Evolutionary conservation across 306 rosid species (phyloP).

Genomic region (Rubus parviflorus): DNA sequence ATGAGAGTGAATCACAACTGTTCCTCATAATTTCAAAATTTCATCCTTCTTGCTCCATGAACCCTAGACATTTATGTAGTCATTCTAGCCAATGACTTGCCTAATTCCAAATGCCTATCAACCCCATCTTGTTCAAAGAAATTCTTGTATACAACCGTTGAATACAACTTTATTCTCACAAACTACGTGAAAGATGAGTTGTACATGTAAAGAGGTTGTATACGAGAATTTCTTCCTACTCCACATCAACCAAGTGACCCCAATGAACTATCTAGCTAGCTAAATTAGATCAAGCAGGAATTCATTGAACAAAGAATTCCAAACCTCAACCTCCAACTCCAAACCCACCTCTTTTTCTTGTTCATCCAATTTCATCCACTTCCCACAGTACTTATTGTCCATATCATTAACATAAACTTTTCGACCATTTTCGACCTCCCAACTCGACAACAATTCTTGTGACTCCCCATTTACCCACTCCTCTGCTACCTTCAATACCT

Average conservation of each 20-base stretch:
- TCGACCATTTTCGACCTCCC: conserved; percentile 56
- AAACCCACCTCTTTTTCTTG: conserved; percentile 33
- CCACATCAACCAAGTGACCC: background rate
- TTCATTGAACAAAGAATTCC: conserved; percentile 47
- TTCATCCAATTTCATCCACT: conserved; percentile 42
- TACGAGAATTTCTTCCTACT: conserved; percentile 4
- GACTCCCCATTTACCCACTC: conserved; percentile 57
- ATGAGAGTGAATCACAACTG: background rate
- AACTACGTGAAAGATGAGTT: background rate
- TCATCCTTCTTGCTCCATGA: background rate
- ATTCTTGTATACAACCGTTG: background rate
- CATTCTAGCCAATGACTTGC: conserved; percentile 30
- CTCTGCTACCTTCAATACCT: conserved; percentile 35
- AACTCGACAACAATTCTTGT: conserved; percentile 40
- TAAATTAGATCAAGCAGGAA: conserved; percentile 45
- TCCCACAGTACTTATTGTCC: conserved; percentile 45
- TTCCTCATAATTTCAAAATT: background rate
- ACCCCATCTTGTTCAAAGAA: conserved; percentile 1
- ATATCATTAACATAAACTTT: conserved; percentile 44
- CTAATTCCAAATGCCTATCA: conserved; percentile 6
- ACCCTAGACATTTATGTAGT: conserved; percentile 15
- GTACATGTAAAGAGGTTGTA: background rate
- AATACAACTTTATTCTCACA: background rate
- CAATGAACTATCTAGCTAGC: conserved; percentile 4
- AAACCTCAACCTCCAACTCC: conserved; percentile 49